phyloP scores from a whole-genome alignment of 2,329 filamentous ascomycete species.

The Penicillium sp. region DNA sequence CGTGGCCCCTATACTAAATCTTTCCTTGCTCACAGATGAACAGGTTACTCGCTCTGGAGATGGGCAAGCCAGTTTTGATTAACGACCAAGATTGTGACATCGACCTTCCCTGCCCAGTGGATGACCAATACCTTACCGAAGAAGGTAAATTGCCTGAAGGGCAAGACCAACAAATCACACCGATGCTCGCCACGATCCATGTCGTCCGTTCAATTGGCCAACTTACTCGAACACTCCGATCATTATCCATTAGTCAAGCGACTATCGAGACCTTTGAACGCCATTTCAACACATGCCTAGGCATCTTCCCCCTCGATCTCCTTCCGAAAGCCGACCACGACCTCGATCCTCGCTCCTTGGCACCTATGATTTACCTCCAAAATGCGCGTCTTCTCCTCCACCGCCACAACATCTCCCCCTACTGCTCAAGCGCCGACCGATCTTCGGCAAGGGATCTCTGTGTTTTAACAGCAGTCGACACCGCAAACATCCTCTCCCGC shows the following conservation, averaged over 20 bases:
- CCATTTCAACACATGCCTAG: constrained; percentile 73
- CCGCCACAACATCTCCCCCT: constrained; percentile 79
- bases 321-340: constrained; percentile 64
- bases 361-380: constrained; percentile 74
- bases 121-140: constrained; percentile 65
- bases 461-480: constrained; percentile 71
- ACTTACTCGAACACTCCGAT: constrained; percentile 67
- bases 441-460: constrained; percentile 72
- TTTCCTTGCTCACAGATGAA: constrained; percentile 8
- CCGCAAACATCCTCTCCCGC: constrained; percentile 70
- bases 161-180: constrained; percentile 59
- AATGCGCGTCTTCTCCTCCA: constrained; percentile 82
- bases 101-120: constrained; percentile 71
- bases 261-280: constrained; percentile 76
- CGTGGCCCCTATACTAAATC: not conserved
- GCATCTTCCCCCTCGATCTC: constrained; percentile 71
- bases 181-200: constrained; percentile 75
- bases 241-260: constrained; percentile 63
- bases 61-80: constrained; percentile 77
- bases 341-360: constrained; percentile 71
- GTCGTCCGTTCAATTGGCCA: constrained; percentile 75
- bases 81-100: constrained; percentile 87
- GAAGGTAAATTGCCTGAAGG: constrained; percentile 40
- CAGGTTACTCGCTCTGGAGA: constrained; percentile 72
- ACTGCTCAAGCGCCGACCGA: constrained; percentile 64